Percentiles rank a stretch among this genome's conserved stretches.
phyloP scores from a whole-genome alignment of 2,329 filamentous ascomycete genomes.

The Cercospora berteroae region DNA sequence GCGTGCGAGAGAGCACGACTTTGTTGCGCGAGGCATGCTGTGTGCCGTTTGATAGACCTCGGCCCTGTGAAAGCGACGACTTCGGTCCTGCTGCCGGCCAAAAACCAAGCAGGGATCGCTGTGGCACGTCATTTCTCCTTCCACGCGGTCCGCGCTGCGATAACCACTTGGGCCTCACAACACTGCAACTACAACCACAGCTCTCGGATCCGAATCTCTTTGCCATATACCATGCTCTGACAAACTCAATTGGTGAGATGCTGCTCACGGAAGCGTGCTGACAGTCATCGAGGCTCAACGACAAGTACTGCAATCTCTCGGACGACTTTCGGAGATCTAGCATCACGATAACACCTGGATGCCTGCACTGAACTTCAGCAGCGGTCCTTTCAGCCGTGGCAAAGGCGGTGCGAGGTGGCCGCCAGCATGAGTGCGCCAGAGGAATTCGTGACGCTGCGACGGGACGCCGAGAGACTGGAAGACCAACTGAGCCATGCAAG shows the following conservation, averaged over 20 bases:
- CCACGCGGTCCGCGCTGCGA: background rate
- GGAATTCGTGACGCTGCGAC: conserved; percentile 23
- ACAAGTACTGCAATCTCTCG: background rate
- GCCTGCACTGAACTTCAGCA: background rate
- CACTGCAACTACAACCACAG: background rate
- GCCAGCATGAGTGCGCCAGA: conserved; percentile 6
- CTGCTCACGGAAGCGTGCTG: background rate
- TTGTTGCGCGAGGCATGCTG: background rate
- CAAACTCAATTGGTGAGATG: background rate
- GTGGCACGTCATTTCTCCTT: background rate
- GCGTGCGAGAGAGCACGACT: background rate
- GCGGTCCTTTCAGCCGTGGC: background rate
- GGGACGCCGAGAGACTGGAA: conserved; percentile 26
- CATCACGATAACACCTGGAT: background rate
- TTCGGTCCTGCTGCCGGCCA: conserved; percentile 1
- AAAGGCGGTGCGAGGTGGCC: background rate
- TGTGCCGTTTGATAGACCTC: conserved; percentile 4
- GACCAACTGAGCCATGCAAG: conserved; percentile 25
- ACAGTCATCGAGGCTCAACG: background rate
- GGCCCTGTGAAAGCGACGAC: conserved; percentile 3
- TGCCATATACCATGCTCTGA: background rate
- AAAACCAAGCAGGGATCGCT: background rate
- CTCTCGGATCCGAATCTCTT: background rate
- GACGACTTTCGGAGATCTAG: background rate
- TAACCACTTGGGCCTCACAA: background rate